Conservation (phyloP, 805 yeast genomes). For the Kuraishia borneana region DNA sequence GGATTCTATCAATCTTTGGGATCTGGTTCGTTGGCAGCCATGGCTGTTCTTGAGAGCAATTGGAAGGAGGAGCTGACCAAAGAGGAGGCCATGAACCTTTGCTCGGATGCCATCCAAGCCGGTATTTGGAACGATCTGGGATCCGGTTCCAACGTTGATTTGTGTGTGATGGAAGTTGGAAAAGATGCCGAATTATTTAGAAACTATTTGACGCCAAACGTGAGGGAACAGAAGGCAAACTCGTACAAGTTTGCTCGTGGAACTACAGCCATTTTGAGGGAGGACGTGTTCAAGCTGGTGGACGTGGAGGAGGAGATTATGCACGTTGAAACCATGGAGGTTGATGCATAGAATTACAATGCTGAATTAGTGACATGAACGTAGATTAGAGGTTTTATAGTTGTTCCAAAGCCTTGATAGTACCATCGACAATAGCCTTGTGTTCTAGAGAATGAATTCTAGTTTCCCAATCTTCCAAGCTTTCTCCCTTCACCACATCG, state of each 20-base stretch:
- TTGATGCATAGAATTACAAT: conserved; percentile 30
- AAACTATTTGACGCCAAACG: conserved; percentile 86
- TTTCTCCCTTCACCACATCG: conserved; percentile 58
- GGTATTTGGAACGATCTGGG: conserved; percentile 99
- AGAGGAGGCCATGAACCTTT: conserved; percentile 86
- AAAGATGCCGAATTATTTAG: conserved; percentile 78
- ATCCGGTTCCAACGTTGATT: conserved; percentile 95
- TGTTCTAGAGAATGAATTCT: conserved; percentile 84
- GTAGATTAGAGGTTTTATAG: conserved; percentile 7
- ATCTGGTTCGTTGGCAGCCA: conserved; percentile 95
- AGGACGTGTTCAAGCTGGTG: conserved; percentile 52
- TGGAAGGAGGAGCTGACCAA: conserved; percentile 72
- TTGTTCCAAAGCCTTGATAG: conserved; percentile 45
- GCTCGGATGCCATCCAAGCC: conserved; percentile 88
- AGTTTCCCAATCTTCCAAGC: conserved; percentile 67
- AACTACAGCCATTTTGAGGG: conserved; percentile 78
- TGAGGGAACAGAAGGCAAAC: conserved; percentile 69
- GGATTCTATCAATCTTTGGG: conserved; percentile 91
- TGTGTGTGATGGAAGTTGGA: conserved; percentile 93
- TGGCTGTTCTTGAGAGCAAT: conserved; percentile 88
- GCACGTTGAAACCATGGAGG: conserved; percentile 39
- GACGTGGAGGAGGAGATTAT: conserved; percentile 58
- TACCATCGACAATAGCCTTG: conserved; percentile 87
- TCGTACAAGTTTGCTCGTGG: conserved; percentile 85
- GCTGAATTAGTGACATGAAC: too few species aligned